Base-by-base conservation (phyloP, 306 rosid species). In the Rubus idaeus region DNA sequence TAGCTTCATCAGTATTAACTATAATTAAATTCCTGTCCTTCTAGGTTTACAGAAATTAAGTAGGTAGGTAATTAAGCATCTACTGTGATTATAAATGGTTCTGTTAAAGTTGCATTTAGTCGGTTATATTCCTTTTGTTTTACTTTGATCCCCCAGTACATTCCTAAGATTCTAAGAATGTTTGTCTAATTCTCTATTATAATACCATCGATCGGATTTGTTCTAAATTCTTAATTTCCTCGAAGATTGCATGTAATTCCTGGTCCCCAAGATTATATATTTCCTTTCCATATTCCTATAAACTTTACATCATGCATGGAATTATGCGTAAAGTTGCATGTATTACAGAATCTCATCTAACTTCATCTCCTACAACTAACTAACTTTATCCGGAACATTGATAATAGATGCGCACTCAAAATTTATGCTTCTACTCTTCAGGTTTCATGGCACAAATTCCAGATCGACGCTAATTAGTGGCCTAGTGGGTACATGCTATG, bases 111-210 rank as follows among this genome's bases (percentile, higher is more conserved):
- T 41, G 14, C 81, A 76, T 37, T 44, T 35, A 51, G 4, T 62
- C 70, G n/a, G 18, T 1, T 17, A 18, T 23, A n/a, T 65, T 23
- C 55, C 20, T 16, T 46, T 2, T 5, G 26, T 11, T 14, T 67
- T 66, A 10, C 65, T 39, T 45, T 57, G 69, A 66, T 64, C 60
- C 52, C 10, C 8, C 10, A 52, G 45, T 63, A 71, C 77, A 71
- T 63, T 72, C 82, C 45, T 23, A 26, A 42, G 73, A 79, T 72
- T 77, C 45, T 23, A 26, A 42, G 73, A 79, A 63, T 40, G 83
- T 66, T 55, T 16, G 39, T 49, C 12, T 20, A 50, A 64, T 41
- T 20, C 73, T 55, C 23, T 60, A 30, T 20, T 55, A 60, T 60
- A 45, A n/a, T 56, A 69, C 61, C 55, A 21, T 70, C 72, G 4